These are phyloP conservation scores for Phlyctochytrium bullatum DNA, from an alignment of 192 early-diverging fungal genomes.

Conservation along the genomic window DNA sequence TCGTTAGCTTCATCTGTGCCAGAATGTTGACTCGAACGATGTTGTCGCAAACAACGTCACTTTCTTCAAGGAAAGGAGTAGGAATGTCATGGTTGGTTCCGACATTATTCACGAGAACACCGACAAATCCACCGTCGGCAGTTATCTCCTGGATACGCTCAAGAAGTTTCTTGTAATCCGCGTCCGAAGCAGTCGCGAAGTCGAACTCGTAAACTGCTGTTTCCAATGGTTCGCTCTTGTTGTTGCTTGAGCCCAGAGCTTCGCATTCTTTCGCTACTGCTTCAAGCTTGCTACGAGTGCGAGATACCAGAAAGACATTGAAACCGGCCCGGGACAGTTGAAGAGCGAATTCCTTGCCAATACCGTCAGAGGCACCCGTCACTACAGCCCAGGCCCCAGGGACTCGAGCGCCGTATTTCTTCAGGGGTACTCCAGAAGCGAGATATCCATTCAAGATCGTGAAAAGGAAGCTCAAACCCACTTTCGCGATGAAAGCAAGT, in stretches of 20 bases:
- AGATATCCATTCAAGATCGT: slow-evolving; percentile 20
- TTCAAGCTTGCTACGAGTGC: slow-evolving; percentile 79
- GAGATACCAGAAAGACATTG: slow-evolving; percentile 82
- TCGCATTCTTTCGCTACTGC: slow-evolving; percentile 63
- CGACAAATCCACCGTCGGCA: slow-evolving; percentile 33
- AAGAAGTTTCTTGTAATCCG: slow-evolving; percentile 69
- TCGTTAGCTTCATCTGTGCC: slow-evolving; percentile 77
- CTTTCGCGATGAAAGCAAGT: not conserved
- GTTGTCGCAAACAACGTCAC: slow-evolving; percentile 54
- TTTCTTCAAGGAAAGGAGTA: slow-evolving; percentile 78
- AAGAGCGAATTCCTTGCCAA: slow-evolving; percentile 91
- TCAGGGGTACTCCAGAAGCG: slow-evolving; percentile 24
- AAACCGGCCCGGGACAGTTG: slow-evolving; percentile 82
- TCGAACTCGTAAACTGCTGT: slow-evolving; percentile 68
- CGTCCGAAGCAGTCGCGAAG: slow-evolving; percentile 60
- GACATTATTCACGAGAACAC: slow-evolving; percentile 89
- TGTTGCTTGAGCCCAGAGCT: slow-evolving; percentile 16
- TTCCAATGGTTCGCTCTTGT: not conserved
- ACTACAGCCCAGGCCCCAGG: slow-evolving; percentile 74
- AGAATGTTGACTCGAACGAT: slow-evolving; percentile 88
- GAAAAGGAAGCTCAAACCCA: not conserved
- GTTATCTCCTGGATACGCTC: slow-evolving; percentile 49
- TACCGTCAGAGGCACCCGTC: slow-evolving; percentile 95
- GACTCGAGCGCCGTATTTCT: slow-evolving; percentile 53
- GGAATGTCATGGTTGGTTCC: slow-evolving; percentile 90